These are phyloP conservation scores for Scalesia atractyloides DNA, from an alignment of 129 eudicot species.

Conservation along the genomic window DNA sequence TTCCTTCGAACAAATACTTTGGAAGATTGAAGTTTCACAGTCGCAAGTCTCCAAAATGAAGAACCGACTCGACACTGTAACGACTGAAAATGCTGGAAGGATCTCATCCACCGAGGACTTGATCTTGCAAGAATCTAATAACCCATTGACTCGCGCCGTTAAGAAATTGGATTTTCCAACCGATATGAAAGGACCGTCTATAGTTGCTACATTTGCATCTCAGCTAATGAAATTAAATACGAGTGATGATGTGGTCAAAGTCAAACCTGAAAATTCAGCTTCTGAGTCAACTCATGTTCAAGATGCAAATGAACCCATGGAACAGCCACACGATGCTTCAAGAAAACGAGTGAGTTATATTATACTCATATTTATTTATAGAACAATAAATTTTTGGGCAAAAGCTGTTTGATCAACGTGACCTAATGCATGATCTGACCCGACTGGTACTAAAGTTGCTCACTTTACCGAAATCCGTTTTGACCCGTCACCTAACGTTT, in stretches of 20 bases:
- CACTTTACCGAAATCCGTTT: not conserved
- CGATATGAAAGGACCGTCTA: conserved; percentile 35
- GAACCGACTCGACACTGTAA: conserved; percentile 39
- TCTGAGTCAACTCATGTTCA: conserved; percentile 38
- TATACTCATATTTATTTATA: not conserved
- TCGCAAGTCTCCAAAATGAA: conserved; percentile 49
- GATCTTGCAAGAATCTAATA: conserved; percentile 37
- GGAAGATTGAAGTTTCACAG: conserved; percentile 54
- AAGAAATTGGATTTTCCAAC: conserved; percentile 35
- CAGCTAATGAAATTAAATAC: conserved; percentile 41
- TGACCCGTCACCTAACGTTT: not conserved
- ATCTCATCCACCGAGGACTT: conserved; percentile 35
- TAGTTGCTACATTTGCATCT: conserved; percentile 49
- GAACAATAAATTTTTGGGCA: not conserved
- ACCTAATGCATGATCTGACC: not conserved
- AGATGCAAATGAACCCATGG: conserved; percentile 39
- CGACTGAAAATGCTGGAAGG: conserved; percentile 45
- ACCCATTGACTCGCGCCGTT: conserved; percentile 32
- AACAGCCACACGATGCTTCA: conserved; percentile 33
- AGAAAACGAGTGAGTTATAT: conserved; percentile 42
- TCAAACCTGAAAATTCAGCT: conserved; percentile 40
- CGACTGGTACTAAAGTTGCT: not conserved
- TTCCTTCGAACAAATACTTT: conserved; percentile 56
- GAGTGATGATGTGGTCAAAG: conserved; percentile 33
- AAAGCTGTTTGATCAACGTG: not conserved